Evolutionary conservation across 306 rosid species (phyloP).

Genomic region (Potentilla sterilis): DNA sequence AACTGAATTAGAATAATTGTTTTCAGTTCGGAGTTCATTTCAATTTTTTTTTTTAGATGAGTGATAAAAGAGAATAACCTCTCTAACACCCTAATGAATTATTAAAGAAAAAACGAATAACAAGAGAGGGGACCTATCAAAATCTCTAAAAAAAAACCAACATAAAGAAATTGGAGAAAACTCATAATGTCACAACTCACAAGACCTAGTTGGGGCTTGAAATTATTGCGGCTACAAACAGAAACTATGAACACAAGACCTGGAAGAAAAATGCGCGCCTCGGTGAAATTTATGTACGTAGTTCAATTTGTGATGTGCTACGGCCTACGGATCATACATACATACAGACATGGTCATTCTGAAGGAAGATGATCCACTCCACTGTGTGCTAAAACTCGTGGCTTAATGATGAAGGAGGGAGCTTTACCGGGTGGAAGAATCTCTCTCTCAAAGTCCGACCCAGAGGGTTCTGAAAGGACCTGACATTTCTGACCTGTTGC

Average conservation of each 20-base stretch:
- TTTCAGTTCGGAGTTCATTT: no score
- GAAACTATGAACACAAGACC: neutral
- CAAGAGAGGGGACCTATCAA: no score
- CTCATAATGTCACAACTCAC: no score
- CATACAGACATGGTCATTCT: neutral
- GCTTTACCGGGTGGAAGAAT: constrained; percentile 44
- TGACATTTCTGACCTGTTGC: constrained; percentile 65
- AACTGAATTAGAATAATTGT: no score
- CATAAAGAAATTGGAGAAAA: no score
- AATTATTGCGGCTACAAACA: neutral
- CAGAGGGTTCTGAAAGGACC: constrained; percentile 52
- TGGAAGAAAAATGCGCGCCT: neutral
- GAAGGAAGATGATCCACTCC: neutral
- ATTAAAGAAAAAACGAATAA: no score
- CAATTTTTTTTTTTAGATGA: no score
- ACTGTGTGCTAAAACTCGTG: neutral
- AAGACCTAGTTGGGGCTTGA: neutral
- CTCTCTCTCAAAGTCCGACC: constrained; percentile 32
- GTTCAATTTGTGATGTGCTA: neutral
- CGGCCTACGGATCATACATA: neutral
- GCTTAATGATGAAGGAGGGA: constrained; percentile 18
- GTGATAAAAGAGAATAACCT: no score
- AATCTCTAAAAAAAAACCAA: no score
- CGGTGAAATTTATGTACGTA: neutral
- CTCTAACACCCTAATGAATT: no score